Base-by-base conservation (phyloP, 78 protist genomes). In the Anaeramoeba ignava region DNA sequence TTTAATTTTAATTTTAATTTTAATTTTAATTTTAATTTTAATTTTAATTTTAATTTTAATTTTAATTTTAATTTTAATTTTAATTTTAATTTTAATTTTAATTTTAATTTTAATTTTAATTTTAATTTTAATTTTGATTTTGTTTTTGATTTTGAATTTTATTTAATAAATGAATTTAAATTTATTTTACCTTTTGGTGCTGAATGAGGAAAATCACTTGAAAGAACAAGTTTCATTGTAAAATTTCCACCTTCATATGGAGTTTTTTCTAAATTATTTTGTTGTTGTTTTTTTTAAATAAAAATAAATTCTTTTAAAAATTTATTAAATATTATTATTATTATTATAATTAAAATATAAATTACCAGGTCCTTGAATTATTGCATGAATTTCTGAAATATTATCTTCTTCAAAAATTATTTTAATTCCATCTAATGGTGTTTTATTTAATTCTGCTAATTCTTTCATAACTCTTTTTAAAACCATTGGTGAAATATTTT, bases 121-220 rank as follows among this genome's bases (percentile, higher is more conserved):
- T 2, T 39, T 2, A 23, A 31, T 2, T 1, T 31, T 33, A 2
- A 73, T 23, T 0, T 2, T 33, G 78, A n/a, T 41, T 0, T 39
- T 1, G 23, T 0, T 67, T 0, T 12, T 3, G 82, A n/a, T 39
- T 42, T 41, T 27, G 33, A 17, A 78, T 41, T 34, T n/a, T n/a
- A n/a, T n/a, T n/a, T n/a, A n/a, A n/a, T n/a, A n/a, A n/a, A n/a
- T n/a, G n/a, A n/a, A n/a, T n/a, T n/a, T n/a, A n/a, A n/a, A n/a
- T n/a, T n/a, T n/a, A n/a, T n/a, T n/a, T n/a, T 81, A 86, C 96
- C 98, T 79, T 95, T 95, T 1, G 99, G 99, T 0, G 99, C 98
- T 34, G 91, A 86, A 1, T 36, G 0, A 0, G 99, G 99, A 37
- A 90, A 97, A 3, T 93, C 96, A 0, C 79, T 12, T 1, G 89